Evolutionary conservation across 225 moss, liverwort and hornwort species (phyloP).

Genomic region (Pseudoscleropodium purum): DNA sequence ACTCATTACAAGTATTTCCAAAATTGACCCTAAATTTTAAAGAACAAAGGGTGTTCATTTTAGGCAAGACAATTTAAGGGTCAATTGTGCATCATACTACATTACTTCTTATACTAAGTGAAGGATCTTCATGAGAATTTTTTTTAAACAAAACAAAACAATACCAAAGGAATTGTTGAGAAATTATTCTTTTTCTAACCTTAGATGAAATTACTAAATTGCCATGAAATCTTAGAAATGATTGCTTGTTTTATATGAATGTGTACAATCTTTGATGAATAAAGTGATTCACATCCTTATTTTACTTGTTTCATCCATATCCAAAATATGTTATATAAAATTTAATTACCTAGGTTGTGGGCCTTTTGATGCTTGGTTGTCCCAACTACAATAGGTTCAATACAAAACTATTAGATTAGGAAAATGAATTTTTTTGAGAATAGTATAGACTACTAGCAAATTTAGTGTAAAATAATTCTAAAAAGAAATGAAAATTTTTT

Average conservation of each 20-base stretch:
- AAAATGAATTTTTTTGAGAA: background rate
- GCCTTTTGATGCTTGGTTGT: background rate
- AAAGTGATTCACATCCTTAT: background rate
- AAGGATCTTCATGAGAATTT: background rate
- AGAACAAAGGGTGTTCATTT: background rate
- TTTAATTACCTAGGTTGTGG: background rate
- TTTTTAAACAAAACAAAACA: rapidly evolving
- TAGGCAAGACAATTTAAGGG: background rate
- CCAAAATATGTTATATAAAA: background rate
- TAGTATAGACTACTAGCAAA: rapidly evolving
- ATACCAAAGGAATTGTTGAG: rapidly evolving
- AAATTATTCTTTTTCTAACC: background rate
- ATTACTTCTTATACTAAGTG: background rate
- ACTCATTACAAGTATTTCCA: background rate
- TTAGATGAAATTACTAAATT: background rate
- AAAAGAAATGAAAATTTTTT: background rate
- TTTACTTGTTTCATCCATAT: background rate
- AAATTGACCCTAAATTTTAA: no score
- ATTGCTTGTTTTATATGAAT: no score
- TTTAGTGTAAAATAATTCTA: background rate
- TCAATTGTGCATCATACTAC: background rate
- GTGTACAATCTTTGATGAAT: background rate
- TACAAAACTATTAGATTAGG: background rate
- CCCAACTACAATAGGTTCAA: rapidly evolving
- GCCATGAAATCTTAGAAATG: background rate